Percentiles rank a stretch among this genome's conserved stretches.
These are phyloP conservation scores for Ajuga chamaepitys DNA, from an alignment of 257 asterid species.

Conservation along the genomic window DNA sequence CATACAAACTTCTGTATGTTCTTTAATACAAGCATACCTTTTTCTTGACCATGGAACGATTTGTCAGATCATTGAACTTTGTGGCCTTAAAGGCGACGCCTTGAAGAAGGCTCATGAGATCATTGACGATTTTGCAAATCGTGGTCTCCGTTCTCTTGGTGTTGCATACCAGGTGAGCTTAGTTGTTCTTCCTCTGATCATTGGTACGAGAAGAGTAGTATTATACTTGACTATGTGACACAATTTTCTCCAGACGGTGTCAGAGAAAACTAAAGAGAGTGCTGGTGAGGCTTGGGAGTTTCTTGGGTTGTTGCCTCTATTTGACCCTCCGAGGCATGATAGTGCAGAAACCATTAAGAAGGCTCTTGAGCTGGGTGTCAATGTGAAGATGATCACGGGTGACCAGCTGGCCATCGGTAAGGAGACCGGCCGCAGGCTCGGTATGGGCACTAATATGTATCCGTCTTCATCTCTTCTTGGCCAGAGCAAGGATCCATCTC, in stretches of 20 bases:
- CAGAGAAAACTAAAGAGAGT: constrained; percentile 60
- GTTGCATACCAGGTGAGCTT: constrained; percentile 57
- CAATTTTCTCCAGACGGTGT: constrained; percentile 36
- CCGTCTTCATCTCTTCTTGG: constrained; percentile 93
- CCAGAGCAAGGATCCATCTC: constrained; percentile 59
- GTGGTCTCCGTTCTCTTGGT: constrained; percentile 87
- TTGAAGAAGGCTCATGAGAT: constrained; percentile 50
- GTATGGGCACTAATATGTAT: constrained; percentile 96
- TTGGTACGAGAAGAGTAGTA: not conserved
- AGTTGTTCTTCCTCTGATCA: not conserved
- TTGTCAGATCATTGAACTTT: constrained; percentile 67
- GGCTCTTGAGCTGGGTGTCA: constrained; percentile 90
- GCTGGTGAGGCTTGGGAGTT: constrained; percentile 77
- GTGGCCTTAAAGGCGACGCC: constrained; percentile 49
- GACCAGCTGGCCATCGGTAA: constrained; percentile 90
- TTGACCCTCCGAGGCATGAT: constrained; percentile 94
- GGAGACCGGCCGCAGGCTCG: constrained; percentile 86
- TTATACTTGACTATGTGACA: not conserved
- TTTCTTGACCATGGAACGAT: not conserved
- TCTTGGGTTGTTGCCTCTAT: constrained; percentile 71
- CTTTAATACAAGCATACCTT: not conserved
- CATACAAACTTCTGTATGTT: not conserved
- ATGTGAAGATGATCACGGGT: constrained; percentile 91
- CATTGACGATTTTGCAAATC: constrained; percentile 71
- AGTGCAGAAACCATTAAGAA: constrained; percentile 80